These are phyloP conservation scores for Talaromyces wortmannii DNA, from an alignment of 495 filamentous ascomycete species.

Conservation along the genomic window DNA sequence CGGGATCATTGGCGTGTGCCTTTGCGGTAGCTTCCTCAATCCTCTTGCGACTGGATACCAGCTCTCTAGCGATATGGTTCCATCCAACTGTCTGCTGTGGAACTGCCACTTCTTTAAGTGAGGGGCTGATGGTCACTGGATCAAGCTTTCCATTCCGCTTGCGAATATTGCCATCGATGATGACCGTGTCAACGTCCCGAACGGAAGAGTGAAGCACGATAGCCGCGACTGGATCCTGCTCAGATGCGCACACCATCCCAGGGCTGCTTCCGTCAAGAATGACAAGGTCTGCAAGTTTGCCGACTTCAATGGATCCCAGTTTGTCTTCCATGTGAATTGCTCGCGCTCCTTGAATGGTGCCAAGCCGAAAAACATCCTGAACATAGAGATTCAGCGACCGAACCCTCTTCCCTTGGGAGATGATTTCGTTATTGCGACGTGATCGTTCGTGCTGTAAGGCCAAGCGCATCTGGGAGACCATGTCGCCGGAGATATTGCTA, in stretches of 20 bases:
- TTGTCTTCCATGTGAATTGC: slow-evolving; percentile 33
- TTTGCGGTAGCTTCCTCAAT: no score
- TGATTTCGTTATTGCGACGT: slow-evolving; percentile 16
- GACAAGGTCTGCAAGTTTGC: slow-evolving; percentile 39
- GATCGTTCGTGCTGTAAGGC: slow-evolving; percentile 33
- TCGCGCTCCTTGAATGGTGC: slow-evolving; percentile 39
- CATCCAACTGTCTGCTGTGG: background rate
- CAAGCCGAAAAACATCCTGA: slow-evolving; percentile 41
- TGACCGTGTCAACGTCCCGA: slow-evolving; percentile 40
- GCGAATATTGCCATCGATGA: slow-evolving; percentile 35
- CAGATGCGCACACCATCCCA: slow-evolving; percentile 31
- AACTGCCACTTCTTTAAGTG: background rate
- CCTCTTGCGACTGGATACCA: no score
- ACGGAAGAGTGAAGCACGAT: slow-evolving; percentile 35
- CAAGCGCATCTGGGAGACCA: slow-evolving; percentile 38
- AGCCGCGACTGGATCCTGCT: slow-evolving; percentile 37
- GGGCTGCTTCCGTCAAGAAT: slow-evolving; percentile 35
- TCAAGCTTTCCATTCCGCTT: slow-evolving; percentile 25
- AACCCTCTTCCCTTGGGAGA: slow-evolving; percentile 17
- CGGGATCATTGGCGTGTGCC: no score
- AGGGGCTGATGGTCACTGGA: slow-evolving; percentile 14
- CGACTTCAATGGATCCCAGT: slow-evolving; percentile 36
- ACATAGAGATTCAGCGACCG: slow-evolving; percentile 24
- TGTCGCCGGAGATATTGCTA: slow-evolving; percentile 26
- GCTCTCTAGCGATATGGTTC: background rate